These are phyloP conservation scores for Chytridium lagenaria DNA, from an alignment of 371 early-diverging fungal species.

Conservation along the genomic window DNA sequence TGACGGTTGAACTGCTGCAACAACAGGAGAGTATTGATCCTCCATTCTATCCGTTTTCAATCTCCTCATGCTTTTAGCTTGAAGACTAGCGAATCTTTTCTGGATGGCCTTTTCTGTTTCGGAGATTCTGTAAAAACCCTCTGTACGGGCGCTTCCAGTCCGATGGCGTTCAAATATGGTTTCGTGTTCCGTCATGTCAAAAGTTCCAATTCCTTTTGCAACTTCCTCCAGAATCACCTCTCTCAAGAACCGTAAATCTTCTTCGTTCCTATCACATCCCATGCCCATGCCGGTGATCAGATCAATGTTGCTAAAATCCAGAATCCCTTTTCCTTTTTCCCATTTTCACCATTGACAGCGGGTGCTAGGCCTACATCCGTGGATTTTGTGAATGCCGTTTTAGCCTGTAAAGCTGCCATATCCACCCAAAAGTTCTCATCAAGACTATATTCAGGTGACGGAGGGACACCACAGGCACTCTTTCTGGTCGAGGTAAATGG, in stretches of 20 bases:
- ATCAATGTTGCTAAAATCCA: conserved; percentile 35
- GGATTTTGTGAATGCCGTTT: too few species aligned
- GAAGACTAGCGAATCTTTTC: conserved; percentile 62
- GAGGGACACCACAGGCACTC: too few species aligned
- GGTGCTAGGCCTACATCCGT: too few species aligned
- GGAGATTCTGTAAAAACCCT: conserved; percentile 73
- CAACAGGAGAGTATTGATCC: not conserved
- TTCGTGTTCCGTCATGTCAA: not conserved
- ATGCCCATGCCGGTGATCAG: conserved; percentile 21
- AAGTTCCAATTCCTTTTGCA: conserved; percentile 14
- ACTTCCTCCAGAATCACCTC: conserved; percentile 21
- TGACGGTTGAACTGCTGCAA: not conserved
- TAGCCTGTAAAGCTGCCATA: too few species aligned
- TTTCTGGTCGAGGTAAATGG: too few species aligned
- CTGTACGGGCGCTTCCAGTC: conserved; percentile 83
- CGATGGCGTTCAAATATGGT: conserved; percentile 35
- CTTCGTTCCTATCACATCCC: conserved; percentile 29
- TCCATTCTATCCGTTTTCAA: too few species aligned
- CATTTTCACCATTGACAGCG: too few species aligned
- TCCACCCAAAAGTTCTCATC: not conserved
- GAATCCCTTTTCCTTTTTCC: too few species aligned
- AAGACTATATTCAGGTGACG: not conserved
- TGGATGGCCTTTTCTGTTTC: conserved; percentile 71
- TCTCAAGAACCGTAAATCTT: conserved; percentile 35
- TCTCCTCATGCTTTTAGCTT: too few species aligned